Evolutionary conservation across 495 filamentous ascomycete species (phyloP), one percentile per base, ranked within the genome.

Genomic region (Corynascus novoguineensis): DNA sequence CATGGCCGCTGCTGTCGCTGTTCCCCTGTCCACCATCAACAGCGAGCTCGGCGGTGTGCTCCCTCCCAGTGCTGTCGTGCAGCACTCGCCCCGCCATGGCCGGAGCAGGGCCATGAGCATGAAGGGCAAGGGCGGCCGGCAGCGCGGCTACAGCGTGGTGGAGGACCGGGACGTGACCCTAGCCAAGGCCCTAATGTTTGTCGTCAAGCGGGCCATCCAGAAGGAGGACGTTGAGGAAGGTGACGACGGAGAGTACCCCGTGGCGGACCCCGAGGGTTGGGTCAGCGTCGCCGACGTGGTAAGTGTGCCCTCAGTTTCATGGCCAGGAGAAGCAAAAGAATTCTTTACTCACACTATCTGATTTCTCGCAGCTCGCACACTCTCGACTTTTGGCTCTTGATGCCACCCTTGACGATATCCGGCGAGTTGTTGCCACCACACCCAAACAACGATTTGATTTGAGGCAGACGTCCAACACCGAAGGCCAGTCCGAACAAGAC

Each of bases 191-290:
- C 54, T 77, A 34, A 68, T 66, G 54, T 75, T 72, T 41, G 70
- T 74, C 24, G 53, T 77, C 28, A 77, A 75, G 62, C 63, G 73
- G 10, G 71, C 72, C 21, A 63, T 74, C 22, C 55, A 61, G 41
- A 62, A 72, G 31, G 65, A 60, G 27, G 68, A 73, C 21, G 60
- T 63, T 8, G 68, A 75, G 50, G 72, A 71, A 11, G 72, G 68
- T 0, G 66, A 68, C 0, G 64, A 68, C 3, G 64, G 66, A 12
- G 64, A 68, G n/a, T 72, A 70, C 22, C 61, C 75, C 22, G 68
- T 75, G 22, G 69, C 66, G 10, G 67, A 75, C 48, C 54, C 67
- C 6, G 72, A 77, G 41, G 73, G 74, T 29, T 77, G 72, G 71
- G 69, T 72, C 24, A 59, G 60, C 47, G 63, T 74, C 34, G 65